These are phyloP conservation scores for Choiromyces venosus DNA, from an alignment of 495 filamentous ascomycete genomes.

Conservation along the genomic window DNA sequence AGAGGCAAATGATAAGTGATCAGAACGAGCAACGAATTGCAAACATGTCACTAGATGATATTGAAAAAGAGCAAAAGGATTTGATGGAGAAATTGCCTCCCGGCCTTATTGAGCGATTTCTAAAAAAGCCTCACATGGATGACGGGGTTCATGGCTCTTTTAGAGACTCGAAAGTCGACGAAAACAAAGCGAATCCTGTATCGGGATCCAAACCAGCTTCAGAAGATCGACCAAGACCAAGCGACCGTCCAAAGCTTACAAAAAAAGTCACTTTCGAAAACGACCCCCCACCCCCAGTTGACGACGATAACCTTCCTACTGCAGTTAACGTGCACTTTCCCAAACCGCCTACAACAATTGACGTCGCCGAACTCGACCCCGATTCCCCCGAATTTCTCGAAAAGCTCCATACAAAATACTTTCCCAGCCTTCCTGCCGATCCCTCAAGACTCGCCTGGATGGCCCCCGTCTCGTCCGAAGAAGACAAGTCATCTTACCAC, in stretches of 20 bases:
- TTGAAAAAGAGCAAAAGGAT: constrained; percentile 69
- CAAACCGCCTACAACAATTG: constrained; percentile 47
- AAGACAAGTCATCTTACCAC: constrained; percentile 70
- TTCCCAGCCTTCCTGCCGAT: constrained; percentile 76
- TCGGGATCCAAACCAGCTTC: background rate
- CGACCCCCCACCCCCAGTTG: background rate
- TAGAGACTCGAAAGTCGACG: constrained; percentile 43
- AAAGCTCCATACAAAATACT: constrained; percentile 84
- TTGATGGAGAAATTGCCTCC: constrained; percentile 64
- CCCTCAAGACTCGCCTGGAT: constrained; percentile 88
- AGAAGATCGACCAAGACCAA: constrained; percentile 43
- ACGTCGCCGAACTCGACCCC: constrained; percentile 66
- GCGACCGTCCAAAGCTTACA: constrained; percentile 8
- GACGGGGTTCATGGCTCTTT: constrained; percentile 50
- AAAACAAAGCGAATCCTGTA: constrained; percentile 41
- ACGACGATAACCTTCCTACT: constrained; percentile 18
- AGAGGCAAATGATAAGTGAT: constrained; percentile 66
- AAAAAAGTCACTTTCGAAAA: constrained; percentile 24
- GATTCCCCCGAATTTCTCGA: constrained; percentile 71
- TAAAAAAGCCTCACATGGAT: constrained; percentile 74
- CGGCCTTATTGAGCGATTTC: constrained; percentile 64
- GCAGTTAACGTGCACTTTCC: constrained; percentile 56
- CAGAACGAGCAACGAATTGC: constrained; percentile 73
- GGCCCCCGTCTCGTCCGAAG: constrained; percentile 57
- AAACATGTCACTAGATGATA: constrained; percentile 74